A percentile compares a stretch with the other conserved stretches of the same genome.
Evolutionary conservation across 2,329 filamentous ascomycete species (phyloP).

Genomic region (Pezicula neosporulosa): DNA sequence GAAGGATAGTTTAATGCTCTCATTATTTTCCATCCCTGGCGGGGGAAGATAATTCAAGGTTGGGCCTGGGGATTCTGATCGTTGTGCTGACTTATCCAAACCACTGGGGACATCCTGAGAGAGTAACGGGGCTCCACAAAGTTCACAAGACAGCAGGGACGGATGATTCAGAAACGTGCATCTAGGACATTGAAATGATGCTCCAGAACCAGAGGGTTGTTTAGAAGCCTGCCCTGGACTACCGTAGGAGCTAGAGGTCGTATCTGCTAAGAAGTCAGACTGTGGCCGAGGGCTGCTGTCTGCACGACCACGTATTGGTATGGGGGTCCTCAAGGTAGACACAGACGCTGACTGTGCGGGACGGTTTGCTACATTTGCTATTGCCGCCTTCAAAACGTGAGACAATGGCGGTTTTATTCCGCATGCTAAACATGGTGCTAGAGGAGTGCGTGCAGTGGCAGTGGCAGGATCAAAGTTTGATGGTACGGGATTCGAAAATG

Average conservation of each 20-base stretch:
- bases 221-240: not conserved
- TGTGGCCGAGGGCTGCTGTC: conserved; percentile 16
- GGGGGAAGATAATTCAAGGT: conserved; percentile 40
- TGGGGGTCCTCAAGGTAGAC: conserved; percentile 20
- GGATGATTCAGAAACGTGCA: conserved; percentile 96
- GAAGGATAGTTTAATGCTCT: conserved; percentile 89
- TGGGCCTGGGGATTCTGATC: conserved; percentile 78
- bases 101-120: conserved; percentile 44
- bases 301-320: conserved; percentile 23
- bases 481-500: conserved; percentile 88
- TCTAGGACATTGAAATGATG: conserved; percentile 67
- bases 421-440: conserved; percentile 87
- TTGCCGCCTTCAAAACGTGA: conserved; percentile 81
- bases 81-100: conserved; percentile 37
- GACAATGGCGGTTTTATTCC: conserved; percentile 88
- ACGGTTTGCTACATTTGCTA: conserved; percentile 66
- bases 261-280: conserved; percentile 15
- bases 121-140: conserved; percentile 77
- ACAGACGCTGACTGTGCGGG: conserved; percentile 24
- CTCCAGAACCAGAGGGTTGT: conserved; percentile 27
- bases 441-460: conserved; percentile 72
- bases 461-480: conserved; percentile 88
- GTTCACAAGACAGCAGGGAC: conserved; percentile 80
- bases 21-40: conserved; percentile 52
- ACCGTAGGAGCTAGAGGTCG: conserved; percentile 2